These are phyloP conservation scores for Cadophora sp. DNA, from an alignment of 2,329 filamentous ascomycete species.

Conservation along the genomic window DNA sequence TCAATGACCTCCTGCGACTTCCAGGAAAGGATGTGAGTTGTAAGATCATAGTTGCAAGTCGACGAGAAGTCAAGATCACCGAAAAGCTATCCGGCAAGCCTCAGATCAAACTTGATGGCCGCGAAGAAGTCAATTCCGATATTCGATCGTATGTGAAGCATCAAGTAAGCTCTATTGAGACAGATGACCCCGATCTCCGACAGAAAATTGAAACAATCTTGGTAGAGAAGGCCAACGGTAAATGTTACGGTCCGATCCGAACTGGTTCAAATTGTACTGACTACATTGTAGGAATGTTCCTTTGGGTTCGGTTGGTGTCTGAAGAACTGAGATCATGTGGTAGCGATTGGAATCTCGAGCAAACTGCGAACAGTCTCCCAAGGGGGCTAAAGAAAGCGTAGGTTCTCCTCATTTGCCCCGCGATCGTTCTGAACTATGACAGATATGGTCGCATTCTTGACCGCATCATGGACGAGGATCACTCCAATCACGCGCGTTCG, in stretches of 20 bases:
- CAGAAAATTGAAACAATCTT: neutral
- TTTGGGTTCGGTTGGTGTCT: neutral
- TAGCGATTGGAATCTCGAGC: neutral
- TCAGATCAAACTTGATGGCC: neutral
- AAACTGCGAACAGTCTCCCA: neutral
- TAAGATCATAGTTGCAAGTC: neutral
- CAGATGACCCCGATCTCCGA: neutral
- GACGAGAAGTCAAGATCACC: neutral
- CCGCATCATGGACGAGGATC: neutral
- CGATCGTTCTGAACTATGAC: neutral
- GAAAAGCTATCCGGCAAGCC: neutral
- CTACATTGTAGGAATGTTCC: neutral
- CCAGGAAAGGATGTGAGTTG: neutral
- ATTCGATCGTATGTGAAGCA: neutral
- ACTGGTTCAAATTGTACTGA: no score
- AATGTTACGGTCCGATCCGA: no score
- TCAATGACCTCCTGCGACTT: neutral
- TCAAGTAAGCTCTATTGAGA: neutral
- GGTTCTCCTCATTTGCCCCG: neutral
- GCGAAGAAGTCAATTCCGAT: neutral
- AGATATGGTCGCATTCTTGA: slow-evolving; percentile 2
- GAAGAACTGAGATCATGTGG: neutral
- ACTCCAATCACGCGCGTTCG: neutral
- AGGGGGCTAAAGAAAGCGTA: neutral
- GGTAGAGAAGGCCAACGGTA: neutral